Conservation (phyloP, 768 basidiomycete genomes). For the Tylopilus intermedius region DNA sequence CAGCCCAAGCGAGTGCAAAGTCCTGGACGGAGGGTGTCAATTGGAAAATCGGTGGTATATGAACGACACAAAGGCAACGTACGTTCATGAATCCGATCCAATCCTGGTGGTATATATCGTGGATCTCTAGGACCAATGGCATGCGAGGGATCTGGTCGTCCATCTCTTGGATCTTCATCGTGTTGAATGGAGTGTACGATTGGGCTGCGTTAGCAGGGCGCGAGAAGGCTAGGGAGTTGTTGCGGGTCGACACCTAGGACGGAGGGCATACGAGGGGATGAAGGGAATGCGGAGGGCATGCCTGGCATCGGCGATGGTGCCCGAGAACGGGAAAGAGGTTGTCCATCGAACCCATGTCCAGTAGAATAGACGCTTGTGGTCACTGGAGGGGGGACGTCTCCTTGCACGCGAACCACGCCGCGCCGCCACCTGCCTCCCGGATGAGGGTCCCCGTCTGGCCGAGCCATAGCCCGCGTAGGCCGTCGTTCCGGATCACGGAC, state of each 20-base stretch:
- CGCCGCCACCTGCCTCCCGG: too few relatives aligned
- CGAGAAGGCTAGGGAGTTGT: constrained; percentile 58
- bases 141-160: constrained; percentile 65
- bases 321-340: constrained; percentile 40
- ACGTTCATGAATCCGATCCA: constrained; percentile 80
- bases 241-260: constrained; percentile 22
- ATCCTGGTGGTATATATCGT: constrained; percentile 74
- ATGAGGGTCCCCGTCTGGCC: too few relatives aligned
- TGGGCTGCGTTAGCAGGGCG: constrained; percentile 68
- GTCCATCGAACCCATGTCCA: constrained; percentile 55
- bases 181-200: constrained; percentile 64
- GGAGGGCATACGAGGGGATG: constrained; percentile 28
- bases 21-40: constrained; percentile 42
- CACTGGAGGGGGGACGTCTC: constrained; percentile 17
- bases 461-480: too few relatives aligned
- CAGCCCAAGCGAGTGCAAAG: constrained; percentile 68
- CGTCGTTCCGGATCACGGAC: too few relatives aligned
- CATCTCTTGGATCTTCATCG: constrained; percentile 73
- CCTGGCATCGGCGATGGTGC: constrained; percentile 54
- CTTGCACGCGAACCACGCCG: too few relatives aligned
- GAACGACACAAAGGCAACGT: constrained; percentile 17
- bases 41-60: not conserved
- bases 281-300: constrained; percentile 25
- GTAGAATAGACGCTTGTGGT: constrained; percentile 44
- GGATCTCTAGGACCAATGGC: constrained; percentile 65